Evolutionary conservation across 2,329 filamentous ascomycete genomes (phyloP).

Genomic region (Aspergillus neotritici): DNA sequence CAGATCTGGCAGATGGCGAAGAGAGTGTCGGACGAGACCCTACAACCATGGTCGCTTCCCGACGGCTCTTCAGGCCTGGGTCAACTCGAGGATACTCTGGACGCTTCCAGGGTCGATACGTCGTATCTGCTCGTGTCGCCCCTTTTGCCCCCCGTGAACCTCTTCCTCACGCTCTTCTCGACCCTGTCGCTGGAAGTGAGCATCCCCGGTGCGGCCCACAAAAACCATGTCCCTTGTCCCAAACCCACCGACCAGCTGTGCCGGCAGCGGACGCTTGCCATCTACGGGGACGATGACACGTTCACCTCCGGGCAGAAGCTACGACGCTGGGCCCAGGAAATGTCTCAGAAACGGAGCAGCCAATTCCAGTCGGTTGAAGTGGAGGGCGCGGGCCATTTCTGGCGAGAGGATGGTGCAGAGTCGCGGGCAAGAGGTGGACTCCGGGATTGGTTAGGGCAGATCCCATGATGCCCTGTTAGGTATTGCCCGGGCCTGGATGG

Average conservation of each 20-base stretch:
- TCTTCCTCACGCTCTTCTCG: slow-evolving; percentile 59
- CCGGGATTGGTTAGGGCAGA: slow-evolving; percentile 35
- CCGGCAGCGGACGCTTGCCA: slow-evolving; percentile 55
- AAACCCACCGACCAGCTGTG: slow-evolving; percentile 53
- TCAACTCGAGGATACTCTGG: slow-evolving; percentile 8
- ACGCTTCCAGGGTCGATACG: slow-evolving; percentile 22
- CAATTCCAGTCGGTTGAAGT: slow-evolving; percentile 48
- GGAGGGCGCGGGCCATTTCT: slow-evolving; percentile 57
- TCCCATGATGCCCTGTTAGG: slow-evolving; percentile 5
- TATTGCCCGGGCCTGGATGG: background rate
- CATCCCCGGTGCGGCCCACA: slow-evolving; percentile 22
- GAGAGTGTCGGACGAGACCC: slow-evolving; percentile 51
- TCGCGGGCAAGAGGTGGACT: slow-evolving; percentile 35
- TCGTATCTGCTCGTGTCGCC: slow-evolving; percentile 62
- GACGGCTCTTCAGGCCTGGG: slow-evolving; percentile 3
- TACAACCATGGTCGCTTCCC: background rate
- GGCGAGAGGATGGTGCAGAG: slow-evolving; percentile 51
- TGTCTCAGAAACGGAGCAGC: slow-evolving; percentile 44
- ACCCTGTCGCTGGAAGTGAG: slow-evolving; percentile 32
- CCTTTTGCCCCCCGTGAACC: slow-evolving; percentile 50
- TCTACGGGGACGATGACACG: slow-evolving; percentile 70
- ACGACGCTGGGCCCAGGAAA: slow-evolving; percentile 57
- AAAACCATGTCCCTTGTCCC: slow-evolving; percentile 24
- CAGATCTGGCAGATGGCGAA: slow-evolving; percentile 67
- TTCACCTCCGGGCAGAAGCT: slow-evolving; percentile 65